Evolutionary conservation across 257 asterid genomes (phyloP), one percentile per base, ranked within the genome.

Genomic region (Datura wrightii): DNA sequence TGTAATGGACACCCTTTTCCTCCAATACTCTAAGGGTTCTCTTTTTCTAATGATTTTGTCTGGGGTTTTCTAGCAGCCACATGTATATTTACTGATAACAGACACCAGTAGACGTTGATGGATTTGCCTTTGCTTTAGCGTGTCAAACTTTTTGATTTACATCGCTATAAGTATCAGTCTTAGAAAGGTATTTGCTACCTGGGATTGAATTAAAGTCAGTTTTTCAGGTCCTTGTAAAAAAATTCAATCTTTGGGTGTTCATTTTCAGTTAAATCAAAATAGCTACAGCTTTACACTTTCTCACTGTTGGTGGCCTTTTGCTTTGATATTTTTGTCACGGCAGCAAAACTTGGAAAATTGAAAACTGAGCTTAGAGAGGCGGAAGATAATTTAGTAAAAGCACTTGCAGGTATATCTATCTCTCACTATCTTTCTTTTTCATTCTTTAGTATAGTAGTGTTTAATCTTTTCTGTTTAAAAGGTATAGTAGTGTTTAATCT

Each of bases 351-450:
- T 85, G 91, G 91, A 84, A 89, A 83, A 89, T 87, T 94, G 65
- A 96, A 92, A 89, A 88, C 67, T 37, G 93, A 90, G 87, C 55
- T 94, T 54, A 89, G 93, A 79, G 97, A 89, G 85, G 94, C 92
- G 39, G 99, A 94, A 79, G 96, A 90, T 89, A 90, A 67, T 85
- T 85, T 96, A 88, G 92, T 94, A 72, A 93, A 93, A 86, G 91
- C 97, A 79, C 93, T 93, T 86, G 91, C 97, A 83, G 98, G 98
- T 96, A 91, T 83, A 42, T 16, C 65, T 9, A 10, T 42, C 16
- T 71, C 55, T 41, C 79, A 39, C 53, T 3, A 3, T 8, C 10
- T 69, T 6, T 69, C 3, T 16, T 16, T 41, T 69, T 3, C 53
- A 8, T 41, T 46, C 16, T 2, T 56, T 72, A 72, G 18, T 44